phyloP scores from a whole-genome alignment of 176 grass and related monocot species.

The Elymus sibiricus region DNA sequence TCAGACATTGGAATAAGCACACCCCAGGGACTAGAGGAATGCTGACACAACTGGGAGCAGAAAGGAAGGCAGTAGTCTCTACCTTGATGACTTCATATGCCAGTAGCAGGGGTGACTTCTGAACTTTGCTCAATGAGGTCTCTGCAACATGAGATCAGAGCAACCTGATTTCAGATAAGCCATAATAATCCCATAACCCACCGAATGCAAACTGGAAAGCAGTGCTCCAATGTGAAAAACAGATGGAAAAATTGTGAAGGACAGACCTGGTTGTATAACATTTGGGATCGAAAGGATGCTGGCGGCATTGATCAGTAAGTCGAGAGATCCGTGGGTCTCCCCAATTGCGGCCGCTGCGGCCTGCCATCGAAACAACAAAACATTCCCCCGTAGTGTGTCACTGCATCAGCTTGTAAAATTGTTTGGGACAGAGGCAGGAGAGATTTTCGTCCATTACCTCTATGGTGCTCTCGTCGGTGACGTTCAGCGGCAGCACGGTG shows the following conservation, averaged over 20 bases:
- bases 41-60: neutral
- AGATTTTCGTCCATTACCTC: conserved; percentile 27
- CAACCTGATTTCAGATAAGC: neutral
- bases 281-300: conserved; percentile 68
- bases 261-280: conserved; percentile 63
- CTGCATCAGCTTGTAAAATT: neutral
- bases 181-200: neutral
- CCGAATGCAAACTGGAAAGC: neutral
- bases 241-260: neutral
- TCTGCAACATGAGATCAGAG: conserved; percentile 32
- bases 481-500: conserved; percentile 59
- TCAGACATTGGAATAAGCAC: neutral
- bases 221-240: neutral
- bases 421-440: neutral
- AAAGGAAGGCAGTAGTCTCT: neutral
- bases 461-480: conserved; percentile 64
- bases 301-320: conserved; percentile 69
- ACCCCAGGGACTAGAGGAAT: neutral
- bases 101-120: conserved; percentile 66
- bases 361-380: conserved; percentile 19
- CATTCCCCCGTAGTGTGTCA: neutral
- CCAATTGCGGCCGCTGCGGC: conserved; percentile 41
- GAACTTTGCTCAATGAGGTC: conserved; percentile 69
- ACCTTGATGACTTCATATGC: conserved; percentile 84
- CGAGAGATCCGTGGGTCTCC: conserved; percentile 48